Conservation (phyloP, 768 basidiomycete genomes). For the Hysterangium stoloniferum region DNA sequence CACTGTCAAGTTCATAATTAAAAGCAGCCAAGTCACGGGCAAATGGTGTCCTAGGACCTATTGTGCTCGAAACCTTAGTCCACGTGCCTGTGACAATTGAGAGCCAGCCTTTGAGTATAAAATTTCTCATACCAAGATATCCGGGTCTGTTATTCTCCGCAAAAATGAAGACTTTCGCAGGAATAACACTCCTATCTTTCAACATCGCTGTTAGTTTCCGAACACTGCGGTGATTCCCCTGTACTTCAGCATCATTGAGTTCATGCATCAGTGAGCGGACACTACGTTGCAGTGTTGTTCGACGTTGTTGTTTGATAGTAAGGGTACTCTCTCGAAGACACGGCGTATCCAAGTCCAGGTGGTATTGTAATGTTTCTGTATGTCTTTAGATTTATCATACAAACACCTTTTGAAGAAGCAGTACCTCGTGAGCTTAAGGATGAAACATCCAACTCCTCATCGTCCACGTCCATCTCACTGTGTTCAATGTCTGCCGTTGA, state of each 20-base stretch:
- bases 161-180: conserved; percentile 81
- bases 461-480: conserved; percentile 16
- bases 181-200: conserved; percentile 50
- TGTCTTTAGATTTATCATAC: not conserved
- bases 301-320: conserved; percentile 16
- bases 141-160: conserved; percentile 80
- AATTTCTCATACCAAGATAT: conserved; percentile 56
- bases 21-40: conserved; percentile 65
- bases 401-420: conserved; percentile 7
- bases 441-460: conserved; percentile 18
- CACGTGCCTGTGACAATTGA: conserved; percentile 49
- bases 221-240: conserved; percentile 62
- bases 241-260: conserved; percentile 71
- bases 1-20: conserved; percentile 92
- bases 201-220: conserved; percentile 57
- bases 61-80: conserved; percentile 69
- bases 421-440: conserved; percentile 37
- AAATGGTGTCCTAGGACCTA: conserved; percentile 82
- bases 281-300: conserved; percentile 25
- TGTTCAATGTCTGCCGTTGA: conserved; percentile 3
- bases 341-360: conserved; percentile 13
- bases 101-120: not conserved
- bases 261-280: conserved; percentile 48
- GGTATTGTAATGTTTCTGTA: not conserved
- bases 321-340: conserved; percentile 2